A percentile compares a stretch with the other conserved stretches of the same genome.
These are phyloP conservation scores for Botrytis tulipae DNA, from an alignment of 2,329 filamentous ascomycete genomes.

Conservation along the genomic window DNA sequence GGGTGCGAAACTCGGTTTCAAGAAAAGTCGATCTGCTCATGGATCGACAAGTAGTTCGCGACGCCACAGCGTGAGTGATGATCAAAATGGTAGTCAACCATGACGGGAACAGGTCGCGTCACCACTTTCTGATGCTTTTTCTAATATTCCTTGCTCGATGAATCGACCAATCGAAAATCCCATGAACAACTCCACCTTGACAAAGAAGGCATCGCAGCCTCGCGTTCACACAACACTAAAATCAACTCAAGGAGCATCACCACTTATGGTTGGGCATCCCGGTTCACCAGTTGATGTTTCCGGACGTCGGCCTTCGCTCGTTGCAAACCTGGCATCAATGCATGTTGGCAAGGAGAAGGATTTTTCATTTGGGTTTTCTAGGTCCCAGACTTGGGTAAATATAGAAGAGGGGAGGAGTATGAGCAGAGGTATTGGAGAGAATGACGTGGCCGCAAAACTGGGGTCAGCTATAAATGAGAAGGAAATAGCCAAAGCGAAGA, in stretches of 20 bases:
- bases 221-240: constrained; percentile 35
- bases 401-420: constrained; percentile 17
- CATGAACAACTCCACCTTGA: constrained; percentile 24
- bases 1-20: constrained; percentile 58
- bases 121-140: constrained; percentile 43
- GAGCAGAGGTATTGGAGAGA: constrained; percentile 32
- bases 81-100: constrained; percentile 45
- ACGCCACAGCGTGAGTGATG: constrained; percentile 36
- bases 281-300: constrained; percentile 37
- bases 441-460: constrained; percentile 38
- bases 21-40: constrained; percentile 48
- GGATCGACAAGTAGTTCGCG: constrained; percentile 45
- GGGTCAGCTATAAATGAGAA: constrained; percentile 21
- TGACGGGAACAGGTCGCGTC: constrained; percentile 60
- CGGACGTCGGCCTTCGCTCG: constrained; percentile 32
- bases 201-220: constrained; percentile 24
- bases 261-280: constrained; percentile 37
- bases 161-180: constrained; percentile 34
- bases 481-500: constrained; percentile 22
- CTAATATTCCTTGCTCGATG: constrained; percentile 34
- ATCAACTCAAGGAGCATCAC: constrained; percentile 34
- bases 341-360: constrained; percentile 33
- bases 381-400: constrained; percentile 20
- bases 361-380: constrained; percentile 28
- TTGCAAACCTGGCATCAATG: constrained; percentile 30